Evolutionary conservation across 2,329 filamentous ascomycete species (phyloP), one percentile per base, ranked within the genome.

Genomic region (Sporothrix sp.): DNA sequence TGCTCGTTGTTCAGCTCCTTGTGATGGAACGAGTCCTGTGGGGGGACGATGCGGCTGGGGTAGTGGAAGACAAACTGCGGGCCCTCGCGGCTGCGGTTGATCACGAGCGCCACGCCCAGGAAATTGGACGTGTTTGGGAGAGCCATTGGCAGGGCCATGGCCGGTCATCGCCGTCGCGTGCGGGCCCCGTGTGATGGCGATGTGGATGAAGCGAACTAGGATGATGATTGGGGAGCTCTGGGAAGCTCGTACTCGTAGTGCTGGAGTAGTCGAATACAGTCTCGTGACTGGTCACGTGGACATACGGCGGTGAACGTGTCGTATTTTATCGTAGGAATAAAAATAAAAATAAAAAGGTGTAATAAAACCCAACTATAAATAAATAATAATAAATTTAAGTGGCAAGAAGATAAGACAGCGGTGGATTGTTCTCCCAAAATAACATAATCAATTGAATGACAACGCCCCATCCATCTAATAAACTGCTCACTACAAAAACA

Each of bases 41-140:
- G 70, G 67, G 59, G 63, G 8, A 62, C 62, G 38, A 78, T 71
- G 42, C 70, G 65, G n/a, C 82, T 76, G n/a, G 88, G 88, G 61
- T 93, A 93, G 66, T 95, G 87, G 66, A 90, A 95, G 60, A 93
- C 84, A 60, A 93, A 84, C 56, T 82, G 80, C 25, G 88, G 85
- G 14, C 88, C 87, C 59, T 87, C 84, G 57, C 84, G 81, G 30
- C 85, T 86, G 57, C 85, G 78, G 60, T 80, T 80, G 60, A 87
- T 80, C 57, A 89, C 79, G 35, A 91, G 76, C 47, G 87, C 79
- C 52, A 91, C 79, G 37, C 82, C 85, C 47, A 90, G 65, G 56
- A 80, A 75, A 61, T 79, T 80, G 57, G 74, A 71, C 32, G 68
- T 63, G 61, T 71, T 76, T 50, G 78, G 72, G 7, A 74, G 66